phyloP scores from a whole-genome alignment of 495 filamentous ascomycete species.

The Hypomontagnella monticulosa region DNA sequence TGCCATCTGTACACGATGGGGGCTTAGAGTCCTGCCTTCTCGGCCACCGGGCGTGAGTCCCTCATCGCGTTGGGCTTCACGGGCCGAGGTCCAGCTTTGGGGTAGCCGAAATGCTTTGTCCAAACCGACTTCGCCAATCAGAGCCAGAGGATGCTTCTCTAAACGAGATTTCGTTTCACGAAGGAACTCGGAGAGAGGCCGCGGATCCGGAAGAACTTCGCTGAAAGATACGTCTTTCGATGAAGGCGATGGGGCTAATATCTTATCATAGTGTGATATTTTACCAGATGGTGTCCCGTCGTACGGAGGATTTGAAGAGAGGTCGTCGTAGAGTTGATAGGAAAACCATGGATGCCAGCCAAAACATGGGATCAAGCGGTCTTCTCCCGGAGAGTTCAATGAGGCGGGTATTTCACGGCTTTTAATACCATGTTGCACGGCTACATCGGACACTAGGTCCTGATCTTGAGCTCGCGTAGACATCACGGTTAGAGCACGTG shows the following conservation, averaged over 20 bases:
- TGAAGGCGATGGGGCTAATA: constrained; percentile 68
- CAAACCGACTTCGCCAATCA: constrained; percentile 90
- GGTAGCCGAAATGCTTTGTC: constrained; percentile 90
- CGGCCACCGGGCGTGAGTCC: constrained; percentile 79
- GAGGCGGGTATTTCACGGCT: constrained; percentile 24
- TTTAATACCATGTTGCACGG: constrained; percentile 55
- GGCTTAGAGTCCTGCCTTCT: constrained; percentile 78
- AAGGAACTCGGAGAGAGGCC: constrained; percentile 72
- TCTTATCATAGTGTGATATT: constrained; percentile 73
- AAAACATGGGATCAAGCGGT: constrained; percentile 77
- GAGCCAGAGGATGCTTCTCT: constrained; percentile 67
- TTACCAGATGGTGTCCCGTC: constrained; percentile 57
- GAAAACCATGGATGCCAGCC: constrained; percentile 99
- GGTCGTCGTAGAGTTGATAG: constrained; percentile 80
- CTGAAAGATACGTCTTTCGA: constrained; percentile 68
- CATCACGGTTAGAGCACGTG: constrained; percentile 84
- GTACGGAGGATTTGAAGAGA: constrained; percentile 48
- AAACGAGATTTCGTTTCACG: constrained; percentile 71
- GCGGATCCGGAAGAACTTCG: constrained; percentile 73
- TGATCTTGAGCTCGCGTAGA: constrained; percentile 89
- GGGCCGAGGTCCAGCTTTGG: constrained; percentile 59
- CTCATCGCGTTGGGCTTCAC: constrained; percentile 54
- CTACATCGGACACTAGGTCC: constrained; percentile 76
- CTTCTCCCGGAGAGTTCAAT: constrained; percentile 15
- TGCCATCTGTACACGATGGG: constrained; percentile 75